Evolutionary conservation across 225 moss, liverwort and hornwort species (phyloP), one percentile per base, ranked within the genome.

Genomic region (Bryum argenteum): DNA sequence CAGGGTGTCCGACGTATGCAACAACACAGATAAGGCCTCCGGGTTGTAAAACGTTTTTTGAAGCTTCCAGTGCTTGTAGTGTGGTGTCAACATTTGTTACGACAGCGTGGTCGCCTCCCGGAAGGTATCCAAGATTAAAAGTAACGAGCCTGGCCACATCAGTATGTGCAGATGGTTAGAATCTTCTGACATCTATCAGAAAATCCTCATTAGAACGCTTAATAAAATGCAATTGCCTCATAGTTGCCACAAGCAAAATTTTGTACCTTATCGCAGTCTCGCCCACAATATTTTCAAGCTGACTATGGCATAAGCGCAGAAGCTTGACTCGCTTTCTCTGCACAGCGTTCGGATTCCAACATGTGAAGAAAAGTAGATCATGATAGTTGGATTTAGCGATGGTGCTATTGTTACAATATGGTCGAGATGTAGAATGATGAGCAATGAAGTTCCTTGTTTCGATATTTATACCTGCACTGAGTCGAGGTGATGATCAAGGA

Each of bases 41-140:
- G 4, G 71, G 68, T 75, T 89, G 78, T 56, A 97, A 73, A 15
- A 90, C 86, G 59, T 86, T 92, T 33, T 77, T 83, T 71, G 96
- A 91, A 11, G 83, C 91, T 63, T 79, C 75, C 58, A 97, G 48
- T 40, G 93, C 93, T 82, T 78, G 74, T 48, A 97, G 44, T 48
- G 94, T 91, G 8, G 91, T 87, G 42, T 84, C 80, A 33, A 74
- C 82, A 59, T 57, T 81, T 37, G 94, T 97, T 24, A 87, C 73
- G 45, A 91, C 75, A 15, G 65, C 75, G 65, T 94, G 93, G 77
- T 97, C 81, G n/a, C 96, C 94, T 77, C 94, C 94, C 52, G 93
- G 96, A 73, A 89, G 94, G 73, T 97, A 97, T 43, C 96, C 96
- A 61, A 97, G 77, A 77, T 94, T 97, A 71, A 94, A 97, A 65